Base-by-base conservation (phyloP, 2,329 filamentous ascomycete genomes). In the Aspergillus novofumigatus region DNA sequence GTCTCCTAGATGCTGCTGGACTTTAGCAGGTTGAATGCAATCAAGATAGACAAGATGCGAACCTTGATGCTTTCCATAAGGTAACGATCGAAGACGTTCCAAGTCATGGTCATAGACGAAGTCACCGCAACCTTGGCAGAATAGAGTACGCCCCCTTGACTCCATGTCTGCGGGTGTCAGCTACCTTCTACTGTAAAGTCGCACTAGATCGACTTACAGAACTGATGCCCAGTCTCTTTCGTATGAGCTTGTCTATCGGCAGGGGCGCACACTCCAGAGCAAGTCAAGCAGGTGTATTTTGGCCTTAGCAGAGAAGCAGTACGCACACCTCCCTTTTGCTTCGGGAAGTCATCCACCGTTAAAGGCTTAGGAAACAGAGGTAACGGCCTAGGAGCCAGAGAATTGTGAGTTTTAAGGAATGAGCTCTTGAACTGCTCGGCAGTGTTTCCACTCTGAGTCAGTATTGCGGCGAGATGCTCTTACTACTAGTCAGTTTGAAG, bases 71-170 rank as follows among this genome's bases (percentile, higher is more conserved):
- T 58, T 58, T 11, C 54, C 57, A 49, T 68, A 62, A 59, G 6
- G 67, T 35, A 35, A 61, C 6, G 60, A 66, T 8, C 74, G 66
- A 26, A 73, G 65, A 52, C 68, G 67, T 58, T 78, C 75, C 21
- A 78, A 59, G 5, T 69, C 69, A 52, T 70, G 67, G 51, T 77
- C 75, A 58, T 78, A 78, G 42, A 78, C 67, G 49, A 78, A 70
- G 61, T 78, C 76, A 17, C 63, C 62, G 58, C 76, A 78, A 17
- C 58, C 61, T 59, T 76, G 70, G 56, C 76, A 78, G 45, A 71
- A 77, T 5, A 78, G 58, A 29, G 67, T 65, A 6, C 74, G 72
- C 25, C 65, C 75, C 48, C 75, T 70, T 6, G 73, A 75, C 56
- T 77, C 75, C 57, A 76, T 72, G 54, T 75, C 75, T 78, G 20